Conservation (phyloP, 352 stramenopile genomes). For the Pythium rhizo-oryzae region DNA sequence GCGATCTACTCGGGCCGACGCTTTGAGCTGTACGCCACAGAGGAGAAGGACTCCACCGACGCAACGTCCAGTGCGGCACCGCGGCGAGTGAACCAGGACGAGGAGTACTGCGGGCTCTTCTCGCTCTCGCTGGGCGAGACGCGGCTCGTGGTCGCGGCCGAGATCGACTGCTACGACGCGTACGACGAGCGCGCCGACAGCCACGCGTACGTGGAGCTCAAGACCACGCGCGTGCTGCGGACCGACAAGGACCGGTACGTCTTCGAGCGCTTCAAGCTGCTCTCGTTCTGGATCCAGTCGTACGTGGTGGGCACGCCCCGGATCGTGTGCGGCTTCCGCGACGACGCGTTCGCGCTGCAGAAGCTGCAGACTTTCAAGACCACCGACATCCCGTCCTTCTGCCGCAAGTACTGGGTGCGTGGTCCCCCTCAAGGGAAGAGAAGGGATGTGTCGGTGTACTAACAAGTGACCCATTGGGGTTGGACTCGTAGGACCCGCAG, state of each 20-base stretch:
- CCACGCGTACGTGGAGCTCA: constrained; percentile 65
- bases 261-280: constrained; percentile 80
- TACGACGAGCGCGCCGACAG: constrained; percentile 25
- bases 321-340: constrained; percentile 76
- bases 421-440: not conserved
- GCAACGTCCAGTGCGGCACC: not conserved
- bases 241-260: constrained; percentile 67
- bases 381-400: constrained; percentile 62
- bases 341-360: constrained; percentile 56
- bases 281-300: constrained; percentile 88
- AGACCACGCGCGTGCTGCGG: constrained; percentile 62
- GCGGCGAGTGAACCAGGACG: constrained; percentile 49
- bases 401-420: constrained; percentile 73
- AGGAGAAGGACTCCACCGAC: constrained; percentile 6
- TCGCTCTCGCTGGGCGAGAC: constrained; percentile 53
- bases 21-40: constrained; percentile 68
- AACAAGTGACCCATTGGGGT: no score
- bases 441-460: not conserved
- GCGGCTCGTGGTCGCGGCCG: constrained; percentile 55
- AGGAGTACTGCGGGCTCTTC: constrained; percentile 79
- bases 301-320: constrained; percentile 70
- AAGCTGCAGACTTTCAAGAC: constrained; percentile 75
- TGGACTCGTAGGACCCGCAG: constrained; percentile 35
- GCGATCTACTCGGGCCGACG: constrained; percentile 70
- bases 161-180: constrained; percentile 66